Evolutionary conservation across 768 basidiomycete genomes (phyloP).

Genomic region (Rhodotorula paludigena): DNA sequence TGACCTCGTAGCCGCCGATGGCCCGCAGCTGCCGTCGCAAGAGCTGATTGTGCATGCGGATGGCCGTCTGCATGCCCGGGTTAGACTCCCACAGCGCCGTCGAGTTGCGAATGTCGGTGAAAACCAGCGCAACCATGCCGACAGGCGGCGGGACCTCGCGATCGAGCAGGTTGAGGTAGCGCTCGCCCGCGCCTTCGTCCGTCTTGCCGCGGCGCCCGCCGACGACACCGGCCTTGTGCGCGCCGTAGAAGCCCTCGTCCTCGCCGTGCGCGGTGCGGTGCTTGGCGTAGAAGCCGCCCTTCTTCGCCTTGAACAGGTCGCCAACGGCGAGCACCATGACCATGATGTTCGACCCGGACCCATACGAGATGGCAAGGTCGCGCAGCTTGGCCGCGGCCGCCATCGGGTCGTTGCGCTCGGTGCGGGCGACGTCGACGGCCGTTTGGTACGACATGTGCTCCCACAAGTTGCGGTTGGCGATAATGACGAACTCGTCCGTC

Average conservation of each 20-base stretch:
- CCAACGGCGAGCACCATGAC: constrained; percentile 90
- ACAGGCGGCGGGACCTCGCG: constrained; percentile 75
- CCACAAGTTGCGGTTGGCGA: constrained; percentile 90
- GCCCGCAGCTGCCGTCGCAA: constrained; percentile 77
- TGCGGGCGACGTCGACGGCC: constrained; percentile 88
- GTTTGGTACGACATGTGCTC: constrained; percentile 89
- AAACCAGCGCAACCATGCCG: constrained; percentile 85
- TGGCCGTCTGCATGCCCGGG: constrained; percentile 88
- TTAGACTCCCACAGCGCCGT: constrained; percentile 95
- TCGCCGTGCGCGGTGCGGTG: constrained; percentile 46
- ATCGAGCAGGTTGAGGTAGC: constrained; percentile 54
- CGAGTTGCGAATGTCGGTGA: constrained; percentile 96
- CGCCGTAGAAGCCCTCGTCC: constrained; percentile 53
- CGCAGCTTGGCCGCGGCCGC: constrained; percentile 93
- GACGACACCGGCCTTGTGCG: constrained; percentile 40
- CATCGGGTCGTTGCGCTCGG: constrained; percentile 66
- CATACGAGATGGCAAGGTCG: constrained; percentile 95
- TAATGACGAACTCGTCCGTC: constrained; percentile 90
- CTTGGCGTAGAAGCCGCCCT: constrained; percentile 27
- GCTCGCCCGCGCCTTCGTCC: constrained; percentile 43
- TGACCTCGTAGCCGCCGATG: constrained; percentile 96
- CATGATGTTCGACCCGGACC: constrained; percentile 88
- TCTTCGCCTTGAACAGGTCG: constrained; percentile 60
- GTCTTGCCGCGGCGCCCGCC: constrained; percentile 22
- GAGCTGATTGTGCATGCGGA: constrained; percentile 80